A percentile compares a stretch with the other conserved stretches of the same genome.
Conservation (phyloP, 345 rosid species). For the Gossypium bickii region DNA sequence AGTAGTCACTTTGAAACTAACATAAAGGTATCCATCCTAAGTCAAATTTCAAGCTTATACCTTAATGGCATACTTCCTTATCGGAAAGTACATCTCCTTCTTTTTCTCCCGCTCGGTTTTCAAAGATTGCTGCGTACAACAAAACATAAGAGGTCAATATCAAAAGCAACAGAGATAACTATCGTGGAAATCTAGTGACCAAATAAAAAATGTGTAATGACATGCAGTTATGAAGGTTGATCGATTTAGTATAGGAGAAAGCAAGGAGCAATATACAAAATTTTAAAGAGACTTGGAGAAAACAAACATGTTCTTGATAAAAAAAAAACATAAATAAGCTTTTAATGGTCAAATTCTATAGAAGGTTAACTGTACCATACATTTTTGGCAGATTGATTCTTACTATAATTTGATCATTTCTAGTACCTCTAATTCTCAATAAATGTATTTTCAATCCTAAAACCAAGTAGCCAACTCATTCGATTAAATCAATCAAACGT, state of each 20-base stretch:
- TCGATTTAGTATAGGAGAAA: not conserved
- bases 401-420: too few species aligned
- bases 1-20: slow-evolving; percentile 1
- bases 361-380: too few species aligned
- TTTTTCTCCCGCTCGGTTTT: slow-evolving; percentile 69
- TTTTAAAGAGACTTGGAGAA: too few species aligned
- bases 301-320: not conserved
- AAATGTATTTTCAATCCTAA: too few species aligned
- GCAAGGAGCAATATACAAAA: not conserved
- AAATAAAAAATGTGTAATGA: not conserved
- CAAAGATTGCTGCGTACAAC: slow-evolving; percentile 41
- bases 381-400: too few species aligned
- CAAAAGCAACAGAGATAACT: not conserved
- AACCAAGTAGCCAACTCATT: too few species aligned
- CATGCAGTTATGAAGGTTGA: not conserved
- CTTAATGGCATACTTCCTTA: slow-evolving; percentile 60
- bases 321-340: not conserved
- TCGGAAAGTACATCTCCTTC: slow-evolving; percentile 62
- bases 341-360: too few species aligned
- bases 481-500: too few species aligned
- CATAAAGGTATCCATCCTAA: not conserved
- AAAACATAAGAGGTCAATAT: not conserved
- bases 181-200: not conserved
- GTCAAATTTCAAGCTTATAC: slow-evolving; percentile 22
- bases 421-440: too few species aligned